Base-by-base conservation (phyloP, 495 filamentous ascomycete genomes). In the Penicillium subrubescens region DNA sequence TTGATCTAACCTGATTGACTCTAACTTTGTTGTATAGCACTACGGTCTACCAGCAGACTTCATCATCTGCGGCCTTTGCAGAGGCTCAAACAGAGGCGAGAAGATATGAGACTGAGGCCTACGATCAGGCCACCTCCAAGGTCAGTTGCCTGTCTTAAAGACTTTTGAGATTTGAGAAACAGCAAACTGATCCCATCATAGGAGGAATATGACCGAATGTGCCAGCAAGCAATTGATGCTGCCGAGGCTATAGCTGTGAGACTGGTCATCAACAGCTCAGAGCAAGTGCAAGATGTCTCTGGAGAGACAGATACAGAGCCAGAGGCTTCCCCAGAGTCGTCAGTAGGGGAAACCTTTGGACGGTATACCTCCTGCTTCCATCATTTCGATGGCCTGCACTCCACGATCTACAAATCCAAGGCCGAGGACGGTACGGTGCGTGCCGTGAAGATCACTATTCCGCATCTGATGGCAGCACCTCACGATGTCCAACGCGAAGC, bases 381-480 rank as follows among this genome's bases (percentile, higher is more conserved):
- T 73, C 76, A 91, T 67, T 84, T 82, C 57, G 87, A 87, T 61
- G 95, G 96, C 27, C 79, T 95, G 8, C 94, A 92, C 70, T 95
- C 95, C 29, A 85, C 85, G 39, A 88, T 99, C 53, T 98, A 94
- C 79, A 87, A 83, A 66, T 83, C 89, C 8, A 68, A 62, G 52
- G 39, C 51, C 10, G 57, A 71, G 7, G 73, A 78, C 67, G 76
- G 67, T 54, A 77, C 46, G 52, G 48, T 87, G 10, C 82, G 89
- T 8, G 94, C 95, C n/a, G 77, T 99, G 31, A 99, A 99, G 74
- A 86, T 97, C 48, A 96, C 94, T 14, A 87, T 84, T 14, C 92
- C 92, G 17, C 88, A 89, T 56, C 71, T 81, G 21, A 85, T 89
- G 79, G 83, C 84, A 33, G 86, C 90, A 15, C 95, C 95, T 21